phyloP scores from a whole-genome alignment of 2,329 filamentous ascomycete genomes.

The Sarocladiaceae sp. region DNA sequence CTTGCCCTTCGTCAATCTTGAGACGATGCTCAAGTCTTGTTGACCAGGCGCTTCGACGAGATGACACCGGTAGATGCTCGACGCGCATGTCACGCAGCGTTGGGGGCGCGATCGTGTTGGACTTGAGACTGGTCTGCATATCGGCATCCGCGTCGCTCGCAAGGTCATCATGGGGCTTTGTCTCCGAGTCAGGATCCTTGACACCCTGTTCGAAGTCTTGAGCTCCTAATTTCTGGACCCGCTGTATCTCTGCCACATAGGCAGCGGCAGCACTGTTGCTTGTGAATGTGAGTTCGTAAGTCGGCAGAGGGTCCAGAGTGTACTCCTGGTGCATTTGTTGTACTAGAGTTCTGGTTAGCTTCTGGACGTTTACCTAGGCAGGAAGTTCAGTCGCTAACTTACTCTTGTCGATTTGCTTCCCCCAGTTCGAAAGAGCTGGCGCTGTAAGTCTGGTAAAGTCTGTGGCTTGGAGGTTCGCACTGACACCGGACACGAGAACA shows the following conservation, averaged over 20 bases:
- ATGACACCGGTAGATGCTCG: not conserved
- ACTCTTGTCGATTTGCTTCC: conserved; percentile 57
- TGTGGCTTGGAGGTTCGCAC: conserved; percentile 23
- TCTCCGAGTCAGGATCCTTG: conserved; percentile 26
- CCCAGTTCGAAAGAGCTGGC: conserved; percentile 65
- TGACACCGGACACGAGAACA: not conserved
- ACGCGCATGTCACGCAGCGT: not conserved
- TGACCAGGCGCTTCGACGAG: not conserved
- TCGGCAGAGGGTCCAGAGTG: conserved; percentile 59
- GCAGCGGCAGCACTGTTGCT: conserved; percentile 53
- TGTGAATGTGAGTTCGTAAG: conserved; percentile 70
- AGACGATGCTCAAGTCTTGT: not conserved
- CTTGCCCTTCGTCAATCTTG: conserved; percentile 16
- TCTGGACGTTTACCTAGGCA: too few relatives aligned
- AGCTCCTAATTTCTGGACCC: conserved; percentile 27
- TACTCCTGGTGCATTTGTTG: conserved; percentile 60
- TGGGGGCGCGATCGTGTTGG: conserved; percentile 25
- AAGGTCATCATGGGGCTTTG: conserved; percentile 22
- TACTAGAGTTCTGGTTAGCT: conserved; percentile 29
- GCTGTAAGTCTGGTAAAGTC: conserved; percentile 69
- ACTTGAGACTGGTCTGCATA: conserved; percentile 20
- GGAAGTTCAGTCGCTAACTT: too few relatives aligned
- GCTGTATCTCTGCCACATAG: conserved; percentile 45
- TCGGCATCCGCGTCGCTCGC: conserved; percentile 11
- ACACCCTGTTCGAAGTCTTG: conserved; percentile 19